Percentiles rank a stretch among this genome's conserved stretches.
Evolutionary conservation across 768 basidiomycete species (phyloP).

Genomic region (Rhodosporidiobolus odoratus): DNA sequence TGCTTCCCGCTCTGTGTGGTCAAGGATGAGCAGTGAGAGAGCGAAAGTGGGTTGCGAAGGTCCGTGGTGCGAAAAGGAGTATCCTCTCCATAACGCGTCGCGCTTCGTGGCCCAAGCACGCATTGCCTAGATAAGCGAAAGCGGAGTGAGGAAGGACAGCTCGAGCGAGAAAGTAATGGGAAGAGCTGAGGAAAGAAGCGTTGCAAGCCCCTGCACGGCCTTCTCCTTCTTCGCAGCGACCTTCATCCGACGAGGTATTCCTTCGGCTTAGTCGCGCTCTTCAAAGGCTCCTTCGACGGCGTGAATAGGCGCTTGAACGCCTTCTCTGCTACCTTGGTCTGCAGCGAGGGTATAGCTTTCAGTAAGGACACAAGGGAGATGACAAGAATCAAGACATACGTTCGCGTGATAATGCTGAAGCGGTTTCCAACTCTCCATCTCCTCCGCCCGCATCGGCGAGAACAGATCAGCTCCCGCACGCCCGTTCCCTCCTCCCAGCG

Average conservation of each 20-base stretch:
- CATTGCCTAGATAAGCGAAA: not conserved
- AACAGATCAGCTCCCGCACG: conserved; percentile 30
- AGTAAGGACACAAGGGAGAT: not conserved
- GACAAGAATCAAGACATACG: conserved; percentile 9
- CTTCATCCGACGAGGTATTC: conserved; percentile 16
- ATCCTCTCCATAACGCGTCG: not conserved
- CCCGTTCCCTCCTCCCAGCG: conserved; percentile 20
- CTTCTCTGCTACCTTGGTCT: conserved; percentile 22
- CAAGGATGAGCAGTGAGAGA: not conserved
- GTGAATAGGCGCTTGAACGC: conserved; percentile 24
- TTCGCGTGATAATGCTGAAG: conserved; percentile 36
- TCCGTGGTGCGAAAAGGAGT: not conserved
- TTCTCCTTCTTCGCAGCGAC: not conserved
- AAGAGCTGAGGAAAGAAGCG: too few relatives aligned
- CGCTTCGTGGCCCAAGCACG: not conserved
- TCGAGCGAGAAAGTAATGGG: not conserved
- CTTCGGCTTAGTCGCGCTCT: conserved; percentile 24
- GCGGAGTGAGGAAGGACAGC: not conserved
- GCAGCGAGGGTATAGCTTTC: not conserved
- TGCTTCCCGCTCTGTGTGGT: not conserved
- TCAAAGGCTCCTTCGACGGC: conserved; percentile 9
- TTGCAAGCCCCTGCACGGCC: not conserved
- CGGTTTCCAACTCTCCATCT: conserved; percentile 33
- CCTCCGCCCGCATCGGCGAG: conserved; percentile 29
- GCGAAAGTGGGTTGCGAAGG: not conserved